Conservation (phyloP, 352 stramenopile species). For the Blastocystis sp. region DNA sequence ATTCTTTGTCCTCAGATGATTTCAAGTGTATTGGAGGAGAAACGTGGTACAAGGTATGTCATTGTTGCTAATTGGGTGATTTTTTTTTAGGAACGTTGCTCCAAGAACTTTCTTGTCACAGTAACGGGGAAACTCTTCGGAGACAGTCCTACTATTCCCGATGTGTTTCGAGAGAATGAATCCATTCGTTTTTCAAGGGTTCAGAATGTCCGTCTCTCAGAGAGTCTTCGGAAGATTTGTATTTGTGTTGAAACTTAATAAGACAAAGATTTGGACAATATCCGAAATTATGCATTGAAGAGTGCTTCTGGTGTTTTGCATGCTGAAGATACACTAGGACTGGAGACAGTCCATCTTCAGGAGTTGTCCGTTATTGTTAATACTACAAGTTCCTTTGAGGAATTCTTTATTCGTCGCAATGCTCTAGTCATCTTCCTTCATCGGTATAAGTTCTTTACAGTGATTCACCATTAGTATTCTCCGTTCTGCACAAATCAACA, state of each 20-base stretch:
- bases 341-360: constrained; percentile 67
- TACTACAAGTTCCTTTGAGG: constrained; percentile 64
- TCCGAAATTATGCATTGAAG: constrained; percentile 54
- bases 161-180: constrained; percentile 63
- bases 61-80: not conserved
- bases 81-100: constrained; percentile 39
- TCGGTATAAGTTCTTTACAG: not conserved
- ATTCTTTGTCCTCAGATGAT: constrained; percentile 65
- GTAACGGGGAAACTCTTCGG: constrained; percentile 60
- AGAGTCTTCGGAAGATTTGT: constrained; percentile 64
- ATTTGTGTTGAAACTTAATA: not conserved
- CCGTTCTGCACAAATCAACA: constrained; percentile 65
- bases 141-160: constrained; percentile 5
- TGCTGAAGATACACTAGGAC: constrained; percentile 55
- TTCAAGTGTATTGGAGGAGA: constrained; percentile 67
- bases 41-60: constrained; percentile 55
- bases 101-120: constrained; percentile 63
- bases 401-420: constrained; percentile 67
- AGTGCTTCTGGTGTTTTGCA: constrained; percentile 31
- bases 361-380: constrained; percentile 65
- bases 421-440: constrained; percentile 67
- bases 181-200: constrained; percentile 65
- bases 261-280: constrained; percentile 59
- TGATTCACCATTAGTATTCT: constrained; percentile 40
- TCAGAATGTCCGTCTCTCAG: constrained; percentile 64